Conservation (phyloP, 2,329 filamentous ascomycete species). For the Ceratocystis variospora region DNA sequence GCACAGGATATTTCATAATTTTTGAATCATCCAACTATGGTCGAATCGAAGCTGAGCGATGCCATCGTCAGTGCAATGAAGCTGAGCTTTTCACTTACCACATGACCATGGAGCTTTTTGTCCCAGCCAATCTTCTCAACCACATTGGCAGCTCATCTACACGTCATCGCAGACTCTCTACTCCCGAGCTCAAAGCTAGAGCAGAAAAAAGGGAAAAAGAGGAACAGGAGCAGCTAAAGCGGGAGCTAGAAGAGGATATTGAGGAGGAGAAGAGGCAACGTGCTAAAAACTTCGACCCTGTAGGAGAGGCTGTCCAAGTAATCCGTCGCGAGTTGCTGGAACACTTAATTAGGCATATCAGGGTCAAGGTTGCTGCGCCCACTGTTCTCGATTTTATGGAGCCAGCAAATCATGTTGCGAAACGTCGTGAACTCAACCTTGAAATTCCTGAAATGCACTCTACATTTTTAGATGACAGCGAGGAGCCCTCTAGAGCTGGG, state of each 20-base stretch:
- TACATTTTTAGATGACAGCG: constrained; percentile 26
- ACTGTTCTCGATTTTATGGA: constrained; percentile 70
- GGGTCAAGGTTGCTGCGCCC: constrained; percentile 71
- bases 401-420: constrained; percentile 65
- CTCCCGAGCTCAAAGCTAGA: constrained; percentile 15
- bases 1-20: constrained; percentile 79
- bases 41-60: constrained; percentile 67
- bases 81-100: constrained; percentile 78
- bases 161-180: constrained; percentile 14
- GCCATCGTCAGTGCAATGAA: constrained; percentile 64
- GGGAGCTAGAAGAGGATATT: constrained; percentile 66
- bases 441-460: constrained; percentile 32
- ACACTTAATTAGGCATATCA: constrained; percentile 78
- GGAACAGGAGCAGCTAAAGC: constrained; percentile 49
- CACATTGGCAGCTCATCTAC: constrained; percentile 17
- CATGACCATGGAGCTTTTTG: constrained; percentile 74
- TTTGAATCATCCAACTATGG: constrained; percentile 69
- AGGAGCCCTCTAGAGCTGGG: constrained; percentile 47
- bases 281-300: constrained; percentile 82
- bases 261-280: constrained; percentile 84
- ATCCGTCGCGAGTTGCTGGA: constrained; percentile 70
- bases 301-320: constrained; percentile 64
- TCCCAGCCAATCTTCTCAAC: constrained; percentile 22
- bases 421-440: constrained; percentile 66
- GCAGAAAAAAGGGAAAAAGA: constrained; percentile 43